Percentiles rank a stretch among this genome's conserved stretches.
Conservation (phyloP, 225 moss, liverwort and hornwort species). For the Physcomitrellopsis africana region DNA sequence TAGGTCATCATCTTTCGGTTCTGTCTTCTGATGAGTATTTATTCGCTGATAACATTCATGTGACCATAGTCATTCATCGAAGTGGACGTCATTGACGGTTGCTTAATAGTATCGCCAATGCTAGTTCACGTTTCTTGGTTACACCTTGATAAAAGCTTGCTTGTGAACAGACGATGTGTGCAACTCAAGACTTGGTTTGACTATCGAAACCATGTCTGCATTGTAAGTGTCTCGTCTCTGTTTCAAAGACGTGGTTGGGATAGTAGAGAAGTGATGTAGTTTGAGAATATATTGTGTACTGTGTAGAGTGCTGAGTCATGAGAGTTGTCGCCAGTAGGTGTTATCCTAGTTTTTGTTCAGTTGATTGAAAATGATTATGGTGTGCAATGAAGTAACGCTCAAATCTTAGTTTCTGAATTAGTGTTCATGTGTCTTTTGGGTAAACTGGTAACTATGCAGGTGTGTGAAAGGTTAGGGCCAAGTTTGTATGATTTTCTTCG, state of each 20-base stretch:
- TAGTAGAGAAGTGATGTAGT: background rate
- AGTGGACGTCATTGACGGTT: slow-evolving; percentile 1
- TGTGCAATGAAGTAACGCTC: background rate
- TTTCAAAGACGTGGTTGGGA: background rate
- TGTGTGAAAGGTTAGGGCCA: slow-evolving; percentile 78
- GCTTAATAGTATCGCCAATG: too few species aligned
- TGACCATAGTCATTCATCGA: background rate
- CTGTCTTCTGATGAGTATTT: too few species aligned
- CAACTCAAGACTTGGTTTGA: slow-evolving; percentile 87
- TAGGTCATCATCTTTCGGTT: too few species aligned
- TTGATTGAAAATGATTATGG: too few species aligned
- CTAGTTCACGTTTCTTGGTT: too few species aligned
- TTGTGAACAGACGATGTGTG: slow-evolving; percentile 70
- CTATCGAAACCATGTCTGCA: slow-evolving; percentile 83
- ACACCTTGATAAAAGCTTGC: slow-evolving; percentile 7
- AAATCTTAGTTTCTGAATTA: background rate
- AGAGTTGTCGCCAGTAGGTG: slow-evolving; percentile 14
- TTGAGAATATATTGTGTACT: background rate
- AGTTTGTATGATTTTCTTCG: slow-evolving; percentile 78
- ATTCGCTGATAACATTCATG: too few species aligned
- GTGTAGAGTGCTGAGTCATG: background rate
- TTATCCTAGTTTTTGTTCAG: background rate
- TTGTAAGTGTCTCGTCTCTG: slow-evolving; percentile 42
- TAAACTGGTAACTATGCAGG: slow-evolving; percentile 38
- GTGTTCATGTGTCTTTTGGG: too few species aligned